Percentiles rank a stretch among this genome's conserved stretches.
Evolutionary conservation across 164 flowering plant species (phyloP).

Genomic region (Saururus chinensis): DNA sequence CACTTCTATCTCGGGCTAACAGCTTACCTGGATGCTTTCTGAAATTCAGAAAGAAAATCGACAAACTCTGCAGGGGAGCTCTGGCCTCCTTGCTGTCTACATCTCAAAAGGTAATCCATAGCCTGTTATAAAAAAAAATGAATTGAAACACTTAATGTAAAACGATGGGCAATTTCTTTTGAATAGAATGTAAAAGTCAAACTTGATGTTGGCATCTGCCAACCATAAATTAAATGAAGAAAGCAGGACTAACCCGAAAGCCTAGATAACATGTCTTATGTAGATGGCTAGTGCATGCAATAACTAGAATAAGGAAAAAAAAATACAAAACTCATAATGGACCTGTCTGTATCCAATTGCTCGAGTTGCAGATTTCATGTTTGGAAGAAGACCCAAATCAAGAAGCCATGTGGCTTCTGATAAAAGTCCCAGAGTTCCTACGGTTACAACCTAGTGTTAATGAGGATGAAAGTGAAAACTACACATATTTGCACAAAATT

Average conservation of each 20-base stretch:
- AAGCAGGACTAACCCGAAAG: neutral
- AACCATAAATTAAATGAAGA: neutral
- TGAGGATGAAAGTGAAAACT: neutral
- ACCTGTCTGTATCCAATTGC: constrained; percentile 98
- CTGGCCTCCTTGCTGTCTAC: constrained; percentile 53
- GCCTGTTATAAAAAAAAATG: constrained; percentile 38
- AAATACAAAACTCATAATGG: constrained; percentile 2
- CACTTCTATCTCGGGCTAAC: neutral
- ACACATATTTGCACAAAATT: neutral
- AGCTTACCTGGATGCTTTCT: constrained; percentile 75
- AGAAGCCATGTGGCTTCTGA: constrained; percentile 80
- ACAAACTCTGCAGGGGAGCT: constrained; percentile 65
- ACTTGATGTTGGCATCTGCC: too few species aligned
- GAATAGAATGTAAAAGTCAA: too few species aligned
- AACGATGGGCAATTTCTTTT: neutral
- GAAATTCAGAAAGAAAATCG: constrained; percentile 63
- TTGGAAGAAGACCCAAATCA: constrained; percentile 81
- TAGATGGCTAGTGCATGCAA: neutral
- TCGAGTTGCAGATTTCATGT: constrained; percentile 82
- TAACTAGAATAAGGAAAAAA: too few species aligned
- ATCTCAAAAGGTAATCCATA: constrained; percentile 66
- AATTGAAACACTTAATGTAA: neutral
- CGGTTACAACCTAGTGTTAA: constrained; percentile 1
- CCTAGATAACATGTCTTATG: neutral
- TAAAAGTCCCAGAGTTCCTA: constrained; percentile 62